Percentiles rank a stretch among this genome's conserved stretches.
Evolutionary conservation across 2,329 filamentous ascomycete species (phyloP).

Genomic region (Simplicillium sp.): DNA sequence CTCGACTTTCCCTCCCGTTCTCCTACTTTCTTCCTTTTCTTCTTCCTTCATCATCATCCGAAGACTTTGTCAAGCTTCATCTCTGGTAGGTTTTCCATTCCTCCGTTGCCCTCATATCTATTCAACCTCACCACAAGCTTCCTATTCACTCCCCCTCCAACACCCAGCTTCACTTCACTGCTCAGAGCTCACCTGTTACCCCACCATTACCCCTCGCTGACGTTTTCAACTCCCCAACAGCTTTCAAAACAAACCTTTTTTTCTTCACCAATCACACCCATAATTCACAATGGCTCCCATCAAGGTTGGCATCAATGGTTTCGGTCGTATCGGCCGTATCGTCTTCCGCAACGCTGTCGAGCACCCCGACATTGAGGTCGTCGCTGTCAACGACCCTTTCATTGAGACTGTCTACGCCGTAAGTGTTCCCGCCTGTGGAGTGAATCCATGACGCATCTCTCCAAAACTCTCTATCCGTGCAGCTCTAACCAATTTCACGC

Average conservation of each 20-base stretch:
- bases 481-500: not conserved
- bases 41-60: conserved; percentile 2
- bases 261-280: not conserved
- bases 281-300: conserved; percentile 33
- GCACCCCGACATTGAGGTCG: conserved; percentile 81
- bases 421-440: conserved; percentile 36
- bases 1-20: conserved; percentile 4
- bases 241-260: conserved; percentile 3
- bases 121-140: not conserved
- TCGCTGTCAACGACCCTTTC: conserved; percentile 99
- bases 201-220: conserved; percentile 4
- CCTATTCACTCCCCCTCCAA: not conserved
- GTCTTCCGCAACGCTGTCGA: conserved; percentile 97
- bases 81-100: not conserved
- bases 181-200: not conserved
- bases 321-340: conserved; percentile 98
- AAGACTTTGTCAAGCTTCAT: not conserved
- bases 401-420: conserved; percentile 97
- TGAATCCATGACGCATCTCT: too few species aligned
- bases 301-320: conserved; percentile 98
- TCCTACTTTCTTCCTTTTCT: conserved; percentile 2
- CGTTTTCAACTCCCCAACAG: conserved; percentile 3
- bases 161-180: not conserved
- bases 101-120: not conserved
- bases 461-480: too few species aligned